These are phyloP conservation scores for Trichoderma arundinaceum DNA, from an alignment of 2,329 filamentous ascomycete species.

Conservation along the genomic window DNA sequence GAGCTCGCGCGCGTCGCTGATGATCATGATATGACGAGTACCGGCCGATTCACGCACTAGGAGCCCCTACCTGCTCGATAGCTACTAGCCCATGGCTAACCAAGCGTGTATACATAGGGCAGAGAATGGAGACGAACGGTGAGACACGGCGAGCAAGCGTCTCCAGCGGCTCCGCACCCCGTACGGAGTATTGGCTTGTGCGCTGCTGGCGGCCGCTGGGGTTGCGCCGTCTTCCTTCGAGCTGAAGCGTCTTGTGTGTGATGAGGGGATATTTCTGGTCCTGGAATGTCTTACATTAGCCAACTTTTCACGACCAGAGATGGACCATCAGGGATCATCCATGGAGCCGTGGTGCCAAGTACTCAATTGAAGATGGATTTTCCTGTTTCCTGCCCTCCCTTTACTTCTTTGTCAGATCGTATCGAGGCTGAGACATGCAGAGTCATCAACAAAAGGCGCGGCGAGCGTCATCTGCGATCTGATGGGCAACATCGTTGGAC, in stretches of 20 bases:
- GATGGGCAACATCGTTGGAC: background rate
- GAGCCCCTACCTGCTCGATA: conserved; percentile 5
- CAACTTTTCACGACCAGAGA: conserved; percentile 1
- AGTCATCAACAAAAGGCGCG: background rate
- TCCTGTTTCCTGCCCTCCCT: background rate
- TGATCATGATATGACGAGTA: conserved; percentile 30
- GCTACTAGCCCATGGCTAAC: background rate
- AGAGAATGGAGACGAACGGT: conserved; percentile 29
- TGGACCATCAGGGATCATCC: conserved; percentile 26
- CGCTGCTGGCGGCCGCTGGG: conserved; percentile 27
- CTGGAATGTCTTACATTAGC: conserved; percentile 30
- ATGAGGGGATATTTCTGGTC: conserved; percentile 23
- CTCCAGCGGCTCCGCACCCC: conserved; percentile 31
- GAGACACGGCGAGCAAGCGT: conserved; percentile 29
- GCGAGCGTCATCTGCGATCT: conserved; percentile 17
- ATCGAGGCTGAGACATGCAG: conserved; percentile 9
- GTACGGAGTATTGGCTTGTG: conserved; percentile 30
- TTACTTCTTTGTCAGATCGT: background rate
- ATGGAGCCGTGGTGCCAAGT: conserved; percentile 22
- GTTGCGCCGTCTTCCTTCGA: conserved; percentile 6
- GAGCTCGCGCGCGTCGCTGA: conserved; percentile 26
- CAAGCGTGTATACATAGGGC: conserved; percentile 16
- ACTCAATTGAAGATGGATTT: conserved; percentile 4
- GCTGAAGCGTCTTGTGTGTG: conserved; percentile 14
- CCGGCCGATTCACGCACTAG: conserved; percentile 24